Base-by-base conservation (phyloP, 495 filamentous ascomycete species). In the Tuber indicum region DNA sequence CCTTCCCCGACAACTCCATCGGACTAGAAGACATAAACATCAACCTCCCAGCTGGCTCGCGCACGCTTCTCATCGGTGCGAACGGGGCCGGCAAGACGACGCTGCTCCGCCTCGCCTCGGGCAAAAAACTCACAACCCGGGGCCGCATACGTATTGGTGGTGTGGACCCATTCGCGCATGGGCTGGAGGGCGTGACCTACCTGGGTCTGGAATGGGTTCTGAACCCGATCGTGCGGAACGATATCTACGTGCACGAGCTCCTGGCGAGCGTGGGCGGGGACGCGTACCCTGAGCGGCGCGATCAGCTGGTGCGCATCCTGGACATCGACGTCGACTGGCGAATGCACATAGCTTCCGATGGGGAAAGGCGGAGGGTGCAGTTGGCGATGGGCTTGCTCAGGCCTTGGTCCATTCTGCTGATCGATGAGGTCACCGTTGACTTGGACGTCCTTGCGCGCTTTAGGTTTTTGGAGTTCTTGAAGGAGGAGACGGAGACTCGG, bases 51-150 rank as follows among this genome's bases (percentile, higher is more conserved):
- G 84, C 93, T 4, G 89, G 91, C 71, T 94, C 92, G 78, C 92
- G 96, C 78, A 97, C 94, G 1, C 89, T 99, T 4, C 87, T 99
- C 16, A 97, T 98, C 82, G 96, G 96, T 83, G 91, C 96, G 76
- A 99, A 99, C 85, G 96, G 96, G 82, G 95, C 96, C 26, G 96
- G 96, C 66, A 99, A 99, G 84, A 98, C 96, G 36, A 98, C 96
- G 4, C 90, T 99, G 46, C 91, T 99, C 69, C 94, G 92, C 75
- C 87, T 93, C 45, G 72, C 79, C 21, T 82, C 82, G n/a, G 96
- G 96, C 77, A 98, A 97, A 85, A 93, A 94, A 39, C 91, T 99
- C 75, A 91, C 96, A 3, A 96, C 96, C 0, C 84, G 84, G 44
- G 85, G 87, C 78, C 91, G 89, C 39, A 90, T 99, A 81, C 84